These are phyloP conservation scores for Septoria linicola DNA, from an alignment of 2,329 filamentous ascomycete species.

Conservation along the genomic window DNA sequence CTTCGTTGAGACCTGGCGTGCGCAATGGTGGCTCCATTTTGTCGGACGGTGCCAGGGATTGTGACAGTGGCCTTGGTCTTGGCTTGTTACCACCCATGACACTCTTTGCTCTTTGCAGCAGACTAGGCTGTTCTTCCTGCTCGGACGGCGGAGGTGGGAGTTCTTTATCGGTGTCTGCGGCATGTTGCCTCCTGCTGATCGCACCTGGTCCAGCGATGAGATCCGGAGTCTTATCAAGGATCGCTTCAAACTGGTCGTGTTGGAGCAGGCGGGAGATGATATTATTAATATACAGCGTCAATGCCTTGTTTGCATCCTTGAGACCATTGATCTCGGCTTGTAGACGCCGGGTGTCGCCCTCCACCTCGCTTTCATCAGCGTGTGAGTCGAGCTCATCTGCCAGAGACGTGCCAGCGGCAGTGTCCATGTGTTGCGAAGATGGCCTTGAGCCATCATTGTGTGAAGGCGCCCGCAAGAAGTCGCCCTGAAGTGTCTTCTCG, in stretches of 20 bases:
- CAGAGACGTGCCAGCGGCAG: conserved; percentile 54
- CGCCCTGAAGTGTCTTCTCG: conserved; percentile 92
- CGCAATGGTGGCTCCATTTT: conserved; percentile 20
- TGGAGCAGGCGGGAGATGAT: conserved; percentile 94
- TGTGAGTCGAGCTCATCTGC: conserved; percentile 83
- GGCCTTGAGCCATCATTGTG: conserved; percentile 58
- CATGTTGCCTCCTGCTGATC: conserved; percentile 8
- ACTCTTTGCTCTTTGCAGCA: conserved; percentile 61
- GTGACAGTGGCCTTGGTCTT: conserved; percentile 38
- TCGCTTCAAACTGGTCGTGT: conserved; percentile 91
- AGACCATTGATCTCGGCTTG: conserved; percentile 76
- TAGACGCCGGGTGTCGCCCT: conserved; percentile 63
- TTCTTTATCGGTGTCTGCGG: conserved; percentile 70
- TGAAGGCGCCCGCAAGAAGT: conserved; percentile 50
- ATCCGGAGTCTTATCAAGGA: conserved; percentile 76
- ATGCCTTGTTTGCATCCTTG: conserved; percentile 93
- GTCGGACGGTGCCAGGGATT: conserved; percentile 24
- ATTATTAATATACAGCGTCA: conserved; percentile 97
- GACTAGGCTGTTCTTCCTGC: conserved; percentile 52
- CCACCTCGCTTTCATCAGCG: conserved; percentile 54
- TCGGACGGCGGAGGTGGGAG: conserved; percentile 69
- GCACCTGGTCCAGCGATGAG: conserved; percentile 50
- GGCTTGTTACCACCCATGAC: conserved; percentile 47
- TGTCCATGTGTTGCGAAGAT: conserved; percentile 38
- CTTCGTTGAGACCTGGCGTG: conserved; percentile 44